Evolutionary conservation across 2,329 filamentous ascomycete species (phyloP).

Genomic region (Fusarium musae): DNA sequence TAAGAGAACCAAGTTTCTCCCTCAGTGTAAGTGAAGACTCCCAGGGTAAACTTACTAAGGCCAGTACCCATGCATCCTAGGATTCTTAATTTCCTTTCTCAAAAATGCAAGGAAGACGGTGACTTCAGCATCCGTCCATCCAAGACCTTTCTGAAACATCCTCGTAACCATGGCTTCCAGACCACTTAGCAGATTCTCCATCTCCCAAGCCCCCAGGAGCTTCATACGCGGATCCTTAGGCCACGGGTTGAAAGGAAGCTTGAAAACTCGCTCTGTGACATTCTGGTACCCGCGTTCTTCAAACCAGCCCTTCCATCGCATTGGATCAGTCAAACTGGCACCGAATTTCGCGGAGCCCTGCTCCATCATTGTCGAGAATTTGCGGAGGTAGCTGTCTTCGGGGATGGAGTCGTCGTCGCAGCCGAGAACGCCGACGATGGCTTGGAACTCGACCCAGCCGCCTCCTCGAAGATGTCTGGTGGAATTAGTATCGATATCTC

Average conservation of each 20-base stretch:
- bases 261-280: constrained; percentile 57
- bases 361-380: constrained; percentile 44
- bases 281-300: constrained; percentile 63
- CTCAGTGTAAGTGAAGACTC: fast-evolving
- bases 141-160: constrained; percentile 47
- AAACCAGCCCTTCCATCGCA: constrained; percentile 50
- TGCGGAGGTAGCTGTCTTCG: constrained; percentile 36
- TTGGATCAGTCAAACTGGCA: constrained; percentile 43
- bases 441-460: constrained; percentile 39
- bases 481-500: not conserved
- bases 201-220: constrained; percentile 54
- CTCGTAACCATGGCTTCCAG: constrained; percentile 48
- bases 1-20: fast-evolving
- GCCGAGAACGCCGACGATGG: constrained; percentile 38
- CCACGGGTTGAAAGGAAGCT: constrained; percentile 61
- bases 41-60: constrained; percentile 31
- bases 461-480: constrained; percentile 23
- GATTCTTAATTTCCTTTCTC: constrained; percentile 39
- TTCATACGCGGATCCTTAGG: constrained; percentile 61
- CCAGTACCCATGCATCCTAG: constrained; percentile 39
- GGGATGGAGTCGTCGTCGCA: constrained; percentile 40
- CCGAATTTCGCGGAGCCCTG: constrained; percentile 44
- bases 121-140: constrained; percentile 37
- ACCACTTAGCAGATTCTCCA: constrained; percentile 38
- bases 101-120: constrained; percentile 35